Evolutionary conservation across 1,139 yeast species (phyloP).

Genomic region (Nakaseomyces uthaithaninus): DNA sequence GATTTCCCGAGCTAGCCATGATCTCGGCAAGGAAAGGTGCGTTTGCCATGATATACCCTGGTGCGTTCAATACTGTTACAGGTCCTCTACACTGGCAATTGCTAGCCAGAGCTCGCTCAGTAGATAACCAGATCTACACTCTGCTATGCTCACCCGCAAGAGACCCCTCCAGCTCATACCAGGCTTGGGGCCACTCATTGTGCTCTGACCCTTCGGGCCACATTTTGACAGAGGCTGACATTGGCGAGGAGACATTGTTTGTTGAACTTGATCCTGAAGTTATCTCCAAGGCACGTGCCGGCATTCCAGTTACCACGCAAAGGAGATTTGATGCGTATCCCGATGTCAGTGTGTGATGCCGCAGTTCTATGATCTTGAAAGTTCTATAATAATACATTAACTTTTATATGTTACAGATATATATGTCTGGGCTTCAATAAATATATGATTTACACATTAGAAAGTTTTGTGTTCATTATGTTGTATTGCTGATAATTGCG

Average conservation of each 20-base stretch:
- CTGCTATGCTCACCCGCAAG: conserved; percentile 85
- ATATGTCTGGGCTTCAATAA: too few species aligned
- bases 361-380: neutral
- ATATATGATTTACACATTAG: too few species aligned
- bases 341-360: conserved; percentile 38
- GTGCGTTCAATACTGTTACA: conserved; percentile 91
- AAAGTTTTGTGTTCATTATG: too few species aligned
- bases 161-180: conserved; percentile 59
- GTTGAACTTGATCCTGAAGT: conserved; percentile 67
- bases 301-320: conserved; percentile 73
- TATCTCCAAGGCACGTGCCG: conserved; percentile 53
- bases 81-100: conserved; percentile 94
- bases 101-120: conserved; percentile 77
- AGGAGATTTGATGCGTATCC: conserved; percentile 80
- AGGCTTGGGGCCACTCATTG: conserved; percentile 87
- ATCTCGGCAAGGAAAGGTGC: conserved; percentile 68
- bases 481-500: too few species aligned
- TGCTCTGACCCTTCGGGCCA: conserved; percentile 84
- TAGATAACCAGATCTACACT: conserved; percentile 79
- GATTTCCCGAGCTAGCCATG: conserved; percentile 86
- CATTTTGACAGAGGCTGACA: conserved; percentile 74
- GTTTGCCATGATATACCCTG: conserved; percentile 88
- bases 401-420: neutral
- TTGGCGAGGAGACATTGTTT: conserved; percentile 70
- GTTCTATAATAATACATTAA: neutral